These are phyloP conservation scores for Pythium pectinolyticum DNA, from an alignment of 352 stramenopile species.

Conservation along the genomic window DNA sequence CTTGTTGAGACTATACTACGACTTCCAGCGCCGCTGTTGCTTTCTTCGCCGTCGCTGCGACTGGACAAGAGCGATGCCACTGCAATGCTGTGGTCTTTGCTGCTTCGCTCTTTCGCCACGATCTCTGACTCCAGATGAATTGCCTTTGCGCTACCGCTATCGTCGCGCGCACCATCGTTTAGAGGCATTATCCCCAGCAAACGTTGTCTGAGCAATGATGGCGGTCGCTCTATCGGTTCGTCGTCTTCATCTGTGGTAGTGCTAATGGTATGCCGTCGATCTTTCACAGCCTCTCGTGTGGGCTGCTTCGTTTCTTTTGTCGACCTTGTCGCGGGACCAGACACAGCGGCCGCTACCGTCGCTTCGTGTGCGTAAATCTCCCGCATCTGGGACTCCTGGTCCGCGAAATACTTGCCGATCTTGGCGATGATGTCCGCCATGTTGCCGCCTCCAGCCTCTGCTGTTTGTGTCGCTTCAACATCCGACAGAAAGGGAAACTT, in stretches of 20 bases:
- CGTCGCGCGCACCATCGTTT: not conserved
- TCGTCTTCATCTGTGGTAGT: too few relatives aligned
- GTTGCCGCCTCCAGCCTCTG: not conserved
- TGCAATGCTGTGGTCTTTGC: not conserved
- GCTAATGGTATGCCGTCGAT: not conserved
- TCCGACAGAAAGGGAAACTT: not conserved
- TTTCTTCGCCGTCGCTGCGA: not conserved
- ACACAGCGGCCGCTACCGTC: not conserved
- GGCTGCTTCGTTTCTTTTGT: slow-evolving; percentile 12
- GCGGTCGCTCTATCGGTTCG: not conserved
- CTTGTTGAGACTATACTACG: not conserved
- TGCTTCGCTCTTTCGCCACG: not conserved
- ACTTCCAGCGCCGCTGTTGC: not conserved
- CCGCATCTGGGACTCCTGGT: slow-evolving; percentile 62
- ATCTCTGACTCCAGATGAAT: not conserved
- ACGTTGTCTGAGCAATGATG: not conserved
- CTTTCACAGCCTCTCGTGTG: too few relatives aligned
- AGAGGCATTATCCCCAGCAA: not conserved
- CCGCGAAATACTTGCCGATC: slow-evolving; percentile 68
- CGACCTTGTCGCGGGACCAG: not conserved
- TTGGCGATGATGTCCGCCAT: slow-evolving; percentile 69
- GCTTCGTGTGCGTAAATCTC: slow-evolving; percentile 31
- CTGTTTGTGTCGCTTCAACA: slow-evolving; percentile 11
- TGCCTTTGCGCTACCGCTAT: not conserved
- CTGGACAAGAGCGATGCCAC: not conserved